These are phyloP conservation scores for Puccinia horiana DNA, from an alignment of 1,284 basidiomycete genomes.

Conservation along the genomic window DNA sequence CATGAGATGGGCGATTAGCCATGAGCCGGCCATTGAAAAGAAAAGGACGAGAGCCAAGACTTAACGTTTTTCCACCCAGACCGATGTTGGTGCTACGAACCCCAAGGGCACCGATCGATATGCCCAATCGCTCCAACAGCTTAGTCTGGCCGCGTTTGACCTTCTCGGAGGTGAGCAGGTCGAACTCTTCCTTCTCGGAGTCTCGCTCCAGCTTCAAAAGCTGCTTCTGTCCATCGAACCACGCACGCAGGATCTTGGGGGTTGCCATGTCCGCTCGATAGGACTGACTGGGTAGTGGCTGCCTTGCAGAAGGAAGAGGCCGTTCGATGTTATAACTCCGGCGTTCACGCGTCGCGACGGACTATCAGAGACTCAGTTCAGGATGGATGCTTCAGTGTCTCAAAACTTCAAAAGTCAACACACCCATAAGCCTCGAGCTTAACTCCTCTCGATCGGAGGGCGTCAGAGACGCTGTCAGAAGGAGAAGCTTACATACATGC, in stretches of 20 bases:
- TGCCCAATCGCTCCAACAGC: conserved; percentile 80
- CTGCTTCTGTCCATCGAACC: conserved; percentile 70
- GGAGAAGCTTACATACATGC: no score
- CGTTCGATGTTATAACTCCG: no score
- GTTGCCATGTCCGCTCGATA: background rate
- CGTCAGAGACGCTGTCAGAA: no score
- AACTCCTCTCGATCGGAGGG: no score
- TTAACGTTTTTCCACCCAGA: conserved; percentile 82
- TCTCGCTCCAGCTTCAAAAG: conserved; percentile 73
- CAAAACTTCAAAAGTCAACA: no score
- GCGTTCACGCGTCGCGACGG: no score
- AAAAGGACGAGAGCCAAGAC: background rate
- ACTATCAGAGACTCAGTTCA: no score
- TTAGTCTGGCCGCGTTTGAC: conserved; percentile 65
- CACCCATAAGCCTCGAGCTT: no score
- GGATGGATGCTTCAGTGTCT: no score
- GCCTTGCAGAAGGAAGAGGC: background rate
- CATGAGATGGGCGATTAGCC: background rate
- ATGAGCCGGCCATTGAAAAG: conserved; percentile 23
- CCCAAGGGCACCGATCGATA: conserved; percentile 74
- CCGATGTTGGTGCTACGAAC: conserved; percentile 73
- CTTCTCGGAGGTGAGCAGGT: conserved; percentile 78
- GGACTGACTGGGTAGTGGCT: background rate
- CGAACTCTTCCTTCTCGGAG: conserved; percentile 78
- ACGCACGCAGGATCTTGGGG: conserved; percentile 63